Evolutionary conservation across 225 moss, liverwort and hornwort species (phyloP).

Genomic region (Marchantia polymorpha): DNA sequence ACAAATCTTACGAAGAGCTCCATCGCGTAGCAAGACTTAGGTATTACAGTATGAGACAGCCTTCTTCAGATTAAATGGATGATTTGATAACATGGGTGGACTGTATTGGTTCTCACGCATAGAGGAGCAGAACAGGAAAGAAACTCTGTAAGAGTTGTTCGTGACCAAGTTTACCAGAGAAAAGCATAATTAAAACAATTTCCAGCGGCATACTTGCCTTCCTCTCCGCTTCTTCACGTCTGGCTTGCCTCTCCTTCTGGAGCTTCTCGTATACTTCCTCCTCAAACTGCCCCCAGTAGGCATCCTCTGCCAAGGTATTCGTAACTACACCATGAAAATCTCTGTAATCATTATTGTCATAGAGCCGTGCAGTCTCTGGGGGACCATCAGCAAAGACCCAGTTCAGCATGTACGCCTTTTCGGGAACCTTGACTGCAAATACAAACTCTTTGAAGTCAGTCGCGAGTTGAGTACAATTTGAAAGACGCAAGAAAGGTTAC

Average conservation of each 20-base stretch:
- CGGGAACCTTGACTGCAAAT: slow-evolving; percentile 38
- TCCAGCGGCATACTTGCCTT: slow-evolving; percentile 21
- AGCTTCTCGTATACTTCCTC: slow-evolving; percentile 28
- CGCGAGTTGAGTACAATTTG: not conserved
- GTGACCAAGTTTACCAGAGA: not conserved
- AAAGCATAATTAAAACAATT: not conserved
- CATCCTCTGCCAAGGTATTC: slow-evolving; percentile 21
- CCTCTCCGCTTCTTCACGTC: slow-evolving; percentile 18
- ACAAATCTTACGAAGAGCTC: not conserved
- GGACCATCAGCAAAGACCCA: slow-evolving; percentile 50
- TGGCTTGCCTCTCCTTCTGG: slow-evolving; percentile 23
- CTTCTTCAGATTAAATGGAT: not conserved
- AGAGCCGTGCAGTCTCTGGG: slow-evolving; percentile 24
- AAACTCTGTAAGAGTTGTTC: not conserved
- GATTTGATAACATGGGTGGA: not conserved
- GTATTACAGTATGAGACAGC: not conserved
- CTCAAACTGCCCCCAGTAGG: slow-evolving; percentile 33
- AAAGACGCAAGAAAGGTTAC: not conserved
- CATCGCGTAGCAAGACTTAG: not conserved
- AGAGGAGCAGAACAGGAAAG: not conserved
- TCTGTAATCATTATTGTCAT: slow-evolving; percentile 37
- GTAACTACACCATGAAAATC: slow-evolving; percentile 40
- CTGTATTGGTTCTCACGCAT: not conserved
- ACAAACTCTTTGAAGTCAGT: slow-evolving; percentile 1
- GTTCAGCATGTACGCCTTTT: slow-evolving; percentile 45